phyloP scores from a whole-genome alignment of 2,329 filamentous ascomycete species.

The Epicoccum nigrum region DNA sequence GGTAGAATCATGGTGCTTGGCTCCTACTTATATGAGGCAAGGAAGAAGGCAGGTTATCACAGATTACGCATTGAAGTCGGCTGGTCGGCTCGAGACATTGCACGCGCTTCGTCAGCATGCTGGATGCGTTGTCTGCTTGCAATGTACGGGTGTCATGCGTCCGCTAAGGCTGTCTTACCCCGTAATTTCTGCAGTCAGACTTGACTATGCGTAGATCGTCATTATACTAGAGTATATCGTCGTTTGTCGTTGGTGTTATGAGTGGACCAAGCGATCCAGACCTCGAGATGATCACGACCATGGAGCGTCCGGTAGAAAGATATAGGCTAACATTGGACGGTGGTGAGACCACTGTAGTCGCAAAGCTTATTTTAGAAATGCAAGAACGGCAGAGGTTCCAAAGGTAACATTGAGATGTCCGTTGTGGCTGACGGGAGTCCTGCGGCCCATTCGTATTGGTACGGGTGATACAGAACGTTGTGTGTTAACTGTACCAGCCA shows the following conservation, averaged over 20 bases:
- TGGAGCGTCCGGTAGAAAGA: not conserved
- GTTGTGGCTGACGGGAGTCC: not conserved
- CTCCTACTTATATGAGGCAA: conserved; percentile 5
- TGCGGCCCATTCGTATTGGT: not conserved
- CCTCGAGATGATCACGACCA: not conserved
- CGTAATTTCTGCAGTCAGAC: not conserved
- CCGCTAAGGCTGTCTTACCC: not conserved
- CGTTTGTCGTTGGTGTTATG: too few relatives aligned
- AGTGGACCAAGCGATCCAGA: conserved; percentile 1
- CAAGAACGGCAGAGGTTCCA: not conserved
- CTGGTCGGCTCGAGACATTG: conserved; percentile 7
- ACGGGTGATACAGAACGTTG: not conserved
- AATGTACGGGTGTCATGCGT: not conserved
- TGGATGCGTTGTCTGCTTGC: conserved; percentile 3
- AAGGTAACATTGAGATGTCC: not conserved
- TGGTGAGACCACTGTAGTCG: conserved; percentile 3
- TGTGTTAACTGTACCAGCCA: not conserved
- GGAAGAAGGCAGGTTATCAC: not conserved
- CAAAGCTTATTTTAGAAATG: not conserved
- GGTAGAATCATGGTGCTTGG: conserved; percentile 1
- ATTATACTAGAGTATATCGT: not conserved
- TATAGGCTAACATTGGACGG: not conserved
- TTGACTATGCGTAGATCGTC: not conserved
- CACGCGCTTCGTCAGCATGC: not conserved
- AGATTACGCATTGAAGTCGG: not conserved